A percentile compares a stretch with the other conserved stretches of the same genome.
Evolutionary conservation across 164 flowering plant species (phyloP).

Genomic region (Stephania cephalantha): DNA sequence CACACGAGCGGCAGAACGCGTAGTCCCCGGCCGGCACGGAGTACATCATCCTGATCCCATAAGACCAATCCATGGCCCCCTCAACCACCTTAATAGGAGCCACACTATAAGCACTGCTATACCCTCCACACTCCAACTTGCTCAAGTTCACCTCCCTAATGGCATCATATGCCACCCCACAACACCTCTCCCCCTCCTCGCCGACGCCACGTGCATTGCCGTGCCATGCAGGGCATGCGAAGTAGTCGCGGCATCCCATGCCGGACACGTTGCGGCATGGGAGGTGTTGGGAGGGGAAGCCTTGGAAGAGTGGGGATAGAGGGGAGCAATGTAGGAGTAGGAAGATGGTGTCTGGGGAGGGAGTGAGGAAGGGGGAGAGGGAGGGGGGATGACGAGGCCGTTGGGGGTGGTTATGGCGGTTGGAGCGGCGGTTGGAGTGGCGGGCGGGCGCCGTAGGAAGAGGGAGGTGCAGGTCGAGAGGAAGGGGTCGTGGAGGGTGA

Average conservation of each 20-base stretch:
- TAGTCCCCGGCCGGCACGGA: conserved; percentile 46
- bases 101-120: conserved; percentile 75
- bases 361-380: conserved; percentile 58
- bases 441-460: conserved; percentile 34
- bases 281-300: conserved; percentile 67
- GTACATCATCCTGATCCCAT: conserved; percentile 79
- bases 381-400: conserved; percentile 68
- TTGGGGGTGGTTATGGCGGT: conserved; percentile 63
- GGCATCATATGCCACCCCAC: conserved; percentile 55
- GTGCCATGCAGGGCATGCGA: conserved; percentile 65
- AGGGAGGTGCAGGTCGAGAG: conserved; percentile 69
- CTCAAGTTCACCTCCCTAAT: conserved; percentile 63
- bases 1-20: conserved; percentile 68
- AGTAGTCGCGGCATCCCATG: conserved; percentile 86
- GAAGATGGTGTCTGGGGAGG: conserved; percentile 71
- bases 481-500: conserved; percentile 74
- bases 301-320: conserved; percentile 77
- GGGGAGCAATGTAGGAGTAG: conserved; percentile 76
- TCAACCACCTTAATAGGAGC: conserved; percentile 54
- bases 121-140: conserved; percentile 68
- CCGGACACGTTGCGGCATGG: conserved; percentile 85
- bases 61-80: conserved; percentile 66
- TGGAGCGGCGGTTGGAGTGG: conserved; percentile 47
- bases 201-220: too few species aligned
- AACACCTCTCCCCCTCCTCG: conserved; percentile 28